These are phyloP conservation scores for Ceratobasidium sp. DNA, from an alignment of 1,284 basidiomycete species.

Conservation along the genomic window DNA sequence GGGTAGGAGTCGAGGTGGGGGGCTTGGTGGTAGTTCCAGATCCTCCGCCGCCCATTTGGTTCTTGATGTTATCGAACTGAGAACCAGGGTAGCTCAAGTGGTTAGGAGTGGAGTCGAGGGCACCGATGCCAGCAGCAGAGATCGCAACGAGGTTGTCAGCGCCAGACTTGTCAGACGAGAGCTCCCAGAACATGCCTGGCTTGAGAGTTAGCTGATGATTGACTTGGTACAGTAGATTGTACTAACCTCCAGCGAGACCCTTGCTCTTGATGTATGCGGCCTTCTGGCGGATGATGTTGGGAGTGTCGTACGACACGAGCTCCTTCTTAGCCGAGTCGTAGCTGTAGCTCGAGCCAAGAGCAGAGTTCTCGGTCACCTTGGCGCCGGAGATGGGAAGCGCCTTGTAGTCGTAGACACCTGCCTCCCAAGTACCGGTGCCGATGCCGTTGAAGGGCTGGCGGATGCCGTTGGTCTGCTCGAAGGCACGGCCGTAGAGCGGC, in stretches of 20 bases:
- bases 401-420: conserved; percentile 82
- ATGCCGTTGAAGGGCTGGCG: conserved; percentile 81
- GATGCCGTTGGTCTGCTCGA: conserved; percentile 81
- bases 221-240: conserved; percentile 57
- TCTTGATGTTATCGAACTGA: conserved; percentile 59
- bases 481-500: conserved; percentile 87
- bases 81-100: conserved; percentile 69
- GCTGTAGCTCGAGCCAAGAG: conserved; percentile 70
- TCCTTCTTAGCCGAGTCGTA: conserved; percentile 76
- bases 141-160: conserved; percentile 69
- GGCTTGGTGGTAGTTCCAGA: conserved; percentile 35
- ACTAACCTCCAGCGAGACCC: conserved; percentile 81
- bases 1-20: conserved; percentile 41
- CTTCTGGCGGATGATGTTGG: conserved; percentile 78
- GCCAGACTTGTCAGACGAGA: conserved; percentile 74
- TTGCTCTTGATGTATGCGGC: conserved; percentile 77
- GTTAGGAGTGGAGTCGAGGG: conserved; percentile 77
- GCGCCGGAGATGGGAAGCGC: conserved; percentile 70
- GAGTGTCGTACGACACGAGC: conserved; percentile 85
- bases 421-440: conserved; percentile 78
- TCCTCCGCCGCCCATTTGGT: conserved; percentile 50
- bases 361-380: conserved; percentile 71
- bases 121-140: conserved; percentile 64
- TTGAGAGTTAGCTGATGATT: background rate
- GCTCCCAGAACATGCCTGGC: conserved; percentile 61